A percentile compares a stretch with the other conserved stretches of the same genome.
phyloP scores from a whole-genome alignment of 192 early-diverging fungal species.

The Coemansia sp. region DNA sequence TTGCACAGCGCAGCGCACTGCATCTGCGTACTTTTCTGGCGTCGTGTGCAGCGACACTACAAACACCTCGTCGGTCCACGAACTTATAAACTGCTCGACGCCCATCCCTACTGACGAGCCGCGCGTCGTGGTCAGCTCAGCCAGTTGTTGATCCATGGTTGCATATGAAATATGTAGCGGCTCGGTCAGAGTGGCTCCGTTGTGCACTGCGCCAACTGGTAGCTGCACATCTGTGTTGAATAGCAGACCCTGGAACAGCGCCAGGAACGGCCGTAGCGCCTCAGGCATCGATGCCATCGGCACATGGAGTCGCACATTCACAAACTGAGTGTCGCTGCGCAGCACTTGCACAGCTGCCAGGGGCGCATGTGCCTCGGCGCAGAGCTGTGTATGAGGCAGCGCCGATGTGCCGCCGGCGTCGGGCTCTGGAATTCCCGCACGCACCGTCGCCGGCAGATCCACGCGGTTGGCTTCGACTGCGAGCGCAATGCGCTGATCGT shows the following conservation, averaged over 20 bases:
- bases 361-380: slow-evolving; percentile 21
- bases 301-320: slow-evolving; percentile 59
- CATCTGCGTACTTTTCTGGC: slow-evolving; percentile 23
- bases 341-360: slow-evolving; percentile 63
- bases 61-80: slow-evolving; percentile 63
- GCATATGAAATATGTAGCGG: slow-evolving; percentile 20
- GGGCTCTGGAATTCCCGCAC: slow-evolving; percentile 57
- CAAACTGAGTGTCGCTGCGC: slow-evolving; percentile 66
- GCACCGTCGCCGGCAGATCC: slow-evolving; percentile 56
- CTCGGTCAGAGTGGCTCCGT: slow-evolving; percentile 10
- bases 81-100: slow-evolving; percentile 47
- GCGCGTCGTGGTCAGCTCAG: slow-evolving; percentile 53
- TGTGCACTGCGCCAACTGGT: slow-evolving; percentile 49
- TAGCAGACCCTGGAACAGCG: slow-evolving; percentile 76
- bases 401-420: slow-evolving; percentile 17
- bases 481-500: slow-evolving; percentile 55
- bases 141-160: slow-evolving; percentile 46
- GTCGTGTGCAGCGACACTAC: slow-evolving; percentile 48
- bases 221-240: slow-evolving; percentile 60
- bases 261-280: slow-evolving; percentile 65
- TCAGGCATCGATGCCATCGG: slow-evolving; percentile 58
- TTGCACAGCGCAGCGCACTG: slow-evolving; percentile 55
- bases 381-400: neutral
- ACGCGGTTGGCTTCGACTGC: slow-evolving; percentile 30
- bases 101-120: slow-evolving; percentile 53